A percentile compares a stretch with the other conserved stretches of the same genome.
Conservation (phyloP, 1,139 yeast species). For the Nakaseomyces glabratus region DNA sequence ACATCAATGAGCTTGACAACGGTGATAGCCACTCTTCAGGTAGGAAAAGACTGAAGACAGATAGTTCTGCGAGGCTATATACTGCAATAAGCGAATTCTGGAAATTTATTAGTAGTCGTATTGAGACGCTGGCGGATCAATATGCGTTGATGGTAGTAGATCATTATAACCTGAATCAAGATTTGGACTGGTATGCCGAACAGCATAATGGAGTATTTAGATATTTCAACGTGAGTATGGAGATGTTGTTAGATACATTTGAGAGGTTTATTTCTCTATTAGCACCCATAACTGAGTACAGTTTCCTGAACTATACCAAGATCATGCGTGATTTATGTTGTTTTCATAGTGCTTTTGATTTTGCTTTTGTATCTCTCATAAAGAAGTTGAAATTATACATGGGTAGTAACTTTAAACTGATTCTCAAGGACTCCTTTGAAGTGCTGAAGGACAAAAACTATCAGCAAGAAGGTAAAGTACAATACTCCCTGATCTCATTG, state of each 20-base stretch:
- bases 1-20: too few species aligned
- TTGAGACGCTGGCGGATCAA: background rate
- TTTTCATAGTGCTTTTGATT: conserved; percentile 2
- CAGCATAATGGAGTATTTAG: too few species aligned
- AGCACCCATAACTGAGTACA: background rate
- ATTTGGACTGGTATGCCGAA: too few species aligned
- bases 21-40: too few species aligned
- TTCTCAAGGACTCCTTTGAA: background rate
- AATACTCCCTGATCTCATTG: conserved; percentile 1
- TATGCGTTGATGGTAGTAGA: background rate
- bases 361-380: background rate
- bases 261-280: too few species aligned
- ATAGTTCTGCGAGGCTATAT: conserved; percentile 4
- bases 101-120: background rate
- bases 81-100: conserved; percentile 2
- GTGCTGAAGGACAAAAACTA: background rate
- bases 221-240: too few species aligned
- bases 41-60: conserved; percentile 2
- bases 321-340: conserved; percentile 2
- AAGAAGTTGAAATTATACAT: background rate
- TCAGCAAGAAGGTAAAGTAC: too few species aligned
- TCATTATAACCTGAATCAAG: too few species aligned
- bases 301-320: conserved; percentile 2
- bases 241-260: too few species aligned
- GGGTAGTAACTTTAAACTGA: background rate